Percentiles rank a stretch among this genome's conserved stretches.
Evolutionary conservation across 2,329 filamentous ascomycete genomes (phyloP).

Genomic region (Drechslerella coelobrocha): DNA sequence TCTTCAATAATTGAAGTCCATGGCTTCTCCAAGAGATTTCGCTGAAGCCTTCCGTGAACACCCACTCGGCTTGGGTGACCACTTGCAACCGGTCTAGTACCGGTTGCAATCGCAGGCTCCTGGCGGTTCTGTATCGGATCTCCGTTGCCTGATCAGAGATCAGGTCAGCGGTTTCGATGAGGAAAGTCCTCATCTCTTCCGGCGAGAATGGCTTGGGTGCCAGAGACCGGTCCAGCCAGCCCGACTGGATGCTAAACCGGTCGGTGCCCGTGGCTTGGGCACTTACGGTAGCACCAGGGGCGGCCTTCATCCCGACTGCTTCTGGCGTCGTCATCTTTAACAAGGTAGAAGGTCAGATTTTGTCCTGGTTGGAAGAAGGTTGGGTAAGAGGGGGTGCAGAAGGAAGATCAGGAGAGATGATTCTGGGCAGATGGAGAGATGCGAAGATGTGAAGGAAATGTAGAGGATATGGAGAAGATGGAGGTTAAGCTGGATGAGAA

Average conservation of each 20-base stretch:
- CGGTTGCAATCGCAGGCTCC: not conserved
- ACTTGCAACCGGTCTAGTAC: not conserved
- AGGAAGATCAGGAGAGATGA: too few species aligned
- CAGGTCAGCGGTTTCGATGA: not conserved
- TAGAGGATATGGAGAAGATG: too few species aligned
- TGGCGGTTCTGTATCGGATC: not conserved
- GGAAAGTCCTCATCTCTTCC: conserved; percentile 9
- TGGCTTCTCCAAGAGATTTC: conserved; percentile 15
- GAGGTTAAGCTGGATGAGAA: too few species aligned
- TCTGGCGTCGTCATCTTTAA: not conserved
- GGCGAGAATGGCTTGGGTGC: not conserved
- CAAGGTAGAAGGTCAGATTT: too few species aligned
- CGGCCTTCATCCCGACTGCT: not conserved
- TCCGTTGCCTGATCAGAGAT: conserved; percentile 9
- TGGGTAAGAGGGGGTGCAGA: too few species aligned
- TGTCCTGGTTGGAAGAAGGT: too few species aligned
- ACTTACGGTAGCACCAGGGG: not conserved
- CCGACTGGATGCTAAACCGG: conserved; percentile 4
- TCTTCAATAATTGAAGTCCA: conserved; percentile 9
- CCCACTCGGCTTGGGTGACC: conserved; percentile 17
- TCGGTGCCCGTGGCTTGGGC: not conserved
- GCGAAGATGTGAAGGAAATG: too few species aligned
- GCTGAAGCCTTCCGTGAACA: conserved; percentile 3
- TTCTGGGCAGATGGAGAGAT: too few species aligned
- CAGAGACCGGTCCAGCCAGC: conserved; percentile 3